Conservation (phyloP, 352 stramenopile genomes). For the Peronospora belbahrii region DNA sequence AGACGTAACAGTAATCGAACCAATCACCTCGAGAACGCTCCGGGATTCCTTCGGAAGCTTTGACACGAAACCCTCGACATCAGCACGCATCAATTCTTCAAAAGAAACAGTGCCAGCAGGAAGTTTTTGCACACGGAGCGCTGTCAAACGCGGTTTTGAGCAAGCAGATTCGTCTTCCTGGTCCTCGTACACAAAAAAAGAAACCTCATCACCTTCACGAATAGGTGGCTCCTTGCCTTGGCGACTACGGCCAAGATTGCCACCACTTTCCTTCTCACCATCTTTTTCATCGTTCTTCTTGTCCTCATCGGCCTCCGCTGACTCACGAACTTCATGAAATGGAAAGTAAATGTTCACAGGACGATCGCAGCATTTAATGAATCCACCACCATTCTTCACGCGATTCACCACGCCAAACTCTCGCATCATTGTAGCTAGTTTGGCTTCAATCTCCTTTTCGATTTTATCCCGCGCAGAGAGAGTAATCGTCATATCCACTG, state of each 20-base stretch:
- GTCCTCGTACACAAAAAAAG: conserved; percentile 74
- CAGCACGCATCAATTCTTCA: conserved; percentile 43
- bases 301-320: conserved; percentile 10
- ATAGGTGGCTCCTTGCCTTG: conserved; percentile 22
- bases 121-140: conserved; percentile 60
- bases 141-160: conserved; percentile 39
- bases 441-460: conserved; percentile 61
- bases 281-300: conserved; percentile 20
- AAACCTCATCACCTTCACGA: conserved; percentile 64
- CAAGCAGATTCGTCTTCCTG: conserved; percentile 35
- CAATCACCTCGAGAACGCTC: conserved; percentile 50
- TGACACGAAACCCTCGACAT: conserved; percentile 51
- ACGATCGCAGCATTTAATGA: conserved; percentile 65
- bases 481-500: conserved; percentile 55
- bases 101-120: conserved; percentile 52
- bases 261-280: conserved; percentile 4
- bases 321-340: conserved; percentile 53
- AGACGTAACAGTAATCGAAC: conserved; percentile 33
- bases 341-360: conserved; percentile 66
- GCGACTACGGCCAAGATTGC: conserved; percentile 5
- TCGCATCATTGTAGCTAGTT: conserved; percentile 44
- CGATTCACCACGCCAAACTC: conserved; percentile 52
- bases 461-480: conserved; percentile 52
- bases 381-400: conserved; percentile 55
- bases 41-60: conserved; percentile 62